A percentile compares a stretch with the other conserved stretches of the same genome.
phyloP scores from a whole-genome alignment of 169 alveolate genomes.

The Plasmodium relictum region DNA sequence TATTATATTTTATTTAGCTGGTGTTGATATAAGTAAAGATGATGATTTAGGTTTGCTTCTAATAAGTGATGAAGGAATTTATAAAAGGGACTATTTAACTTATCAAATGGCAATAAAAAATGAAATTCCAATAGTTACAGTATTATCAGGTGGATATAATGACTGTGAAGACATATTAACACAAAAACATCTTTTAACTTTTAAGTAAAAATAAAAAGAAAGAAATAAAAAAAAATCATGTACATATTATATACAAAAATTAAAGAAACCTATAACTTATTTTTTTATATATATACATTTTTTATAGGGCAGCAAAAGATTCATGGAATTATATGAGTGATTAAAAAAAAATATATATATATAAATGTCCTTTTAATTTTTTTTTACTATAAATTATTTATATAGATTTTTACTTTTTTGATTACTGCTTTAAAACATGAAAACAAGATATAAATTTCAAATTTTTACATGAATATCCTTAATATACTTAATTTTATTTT shows the following conservation, averaged over 20 bases:
- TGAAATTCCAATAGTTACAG: conserved; percentile 28
- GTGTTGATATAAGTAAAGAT: conserved; percentile 76
- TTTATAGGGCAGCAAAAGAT: conserved; percentile 25
- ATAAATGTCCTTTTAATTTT: no score
- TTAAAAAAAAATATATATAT: neutral
- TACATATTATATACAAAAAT: neutral
- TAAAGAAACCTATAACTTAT: neutral
- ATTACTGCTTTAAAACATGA: no score
- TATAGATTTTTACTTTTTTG: no score
- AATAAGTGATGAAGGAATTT: conserved; percentile 71
- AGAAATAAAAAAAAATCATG: neutral
- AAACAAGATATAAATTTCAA: no score
- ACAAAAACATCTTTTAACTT: conserved; percentile 35
- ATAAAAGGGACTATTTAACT: conserved; percentile 55
- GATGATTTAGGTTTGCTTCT: conserved; percentile 74
- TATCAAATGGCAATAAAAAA: conserved; percentile 38
- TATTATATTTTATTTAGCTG: conserved; percentile 77
- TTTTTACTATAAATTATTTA: no score
- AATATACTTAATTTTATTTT: no score
- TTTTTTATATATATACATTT: neutral
- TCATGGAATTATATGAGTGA: conserved; percentile 5
- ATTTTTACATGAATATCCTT: no score
- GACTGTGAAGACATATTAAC: conserved; percentile 25
- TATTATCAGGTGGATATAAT: conserved; percentile 57
- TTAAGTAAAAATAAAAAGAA: neutral